These are phyloP conservation scores for Paratinospora sagittata DNA, from an alignment of 164 flowering plant genomes.

Conservation along the genomic window DNA sequence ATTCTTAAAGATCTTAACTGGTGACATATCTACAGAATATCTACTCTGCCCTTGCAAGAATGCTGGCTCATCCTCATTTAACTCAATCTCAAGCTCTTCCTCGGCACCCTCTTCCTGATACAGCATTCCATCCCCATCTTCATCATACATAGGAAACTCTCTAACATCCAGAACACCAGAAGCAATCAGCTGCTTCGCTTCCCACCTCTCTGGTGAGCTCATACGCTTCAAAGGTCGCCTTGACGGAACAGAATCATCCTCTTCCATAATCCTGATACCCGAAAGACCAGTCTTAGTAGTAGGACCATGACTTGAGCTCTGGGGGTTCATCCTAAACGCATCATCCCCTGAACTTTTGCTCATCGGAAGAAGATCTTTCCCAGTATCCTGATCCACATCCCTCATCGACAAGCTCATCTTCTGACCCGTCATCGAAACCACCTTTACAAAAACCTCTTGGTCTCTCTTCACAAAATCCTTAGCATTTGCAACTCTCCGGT, in stretches of 20 bases:
- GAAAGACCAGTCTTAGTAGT: conserved; percentile 59
- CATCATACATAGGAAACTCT: conserved; percentile 78
- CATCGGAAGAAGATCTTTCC: conserved; percentile 74
- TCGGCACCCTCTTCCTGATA: conserved; percentile 90
- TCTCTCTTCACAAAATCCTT: conserved; percentile 81
- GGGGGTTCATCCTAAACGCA: conserved; percentile 47
- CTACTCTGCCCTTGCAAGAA: conserved; percentile 82
- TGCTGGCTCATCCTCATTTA: conserved; percentile 91
- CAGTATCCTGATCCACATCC: conserved; percentile 88
- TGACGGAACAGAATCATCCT: conserved; percentile 46
- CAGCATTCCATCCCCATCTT: conserved; percentile 66
- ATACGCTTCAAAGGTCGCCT: conserved; percentile 76
- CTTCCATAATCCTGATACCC: conserved; percentile 70
- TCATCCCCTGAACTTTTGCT: conserved; percentile 59
- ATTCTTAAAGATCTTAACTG: conserved; percentile 92
- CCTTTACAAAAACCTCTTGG: conserved; percentile 82
- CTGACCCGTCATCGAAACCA: conserved; percentile 67
- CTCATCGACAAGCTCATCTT: conserved; percentile 84
- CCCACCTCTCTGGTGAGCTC: conserved; percentile 98
- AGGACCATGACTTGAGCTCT: conserved; percentile 43
- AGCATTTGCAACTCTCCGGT: conserved; percentile 52
- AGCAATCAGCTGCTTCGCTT: conserved; percentile 84
- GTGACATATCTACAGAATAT: conserved; percentile 84
- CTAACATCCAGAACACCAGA: conserved; percentile 64
- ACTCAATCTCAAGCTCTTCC: conserved; percentile 91